Conservation (phyloP, 768 basidiomycete genomes). For the Termitomyces sp. region DNA sequence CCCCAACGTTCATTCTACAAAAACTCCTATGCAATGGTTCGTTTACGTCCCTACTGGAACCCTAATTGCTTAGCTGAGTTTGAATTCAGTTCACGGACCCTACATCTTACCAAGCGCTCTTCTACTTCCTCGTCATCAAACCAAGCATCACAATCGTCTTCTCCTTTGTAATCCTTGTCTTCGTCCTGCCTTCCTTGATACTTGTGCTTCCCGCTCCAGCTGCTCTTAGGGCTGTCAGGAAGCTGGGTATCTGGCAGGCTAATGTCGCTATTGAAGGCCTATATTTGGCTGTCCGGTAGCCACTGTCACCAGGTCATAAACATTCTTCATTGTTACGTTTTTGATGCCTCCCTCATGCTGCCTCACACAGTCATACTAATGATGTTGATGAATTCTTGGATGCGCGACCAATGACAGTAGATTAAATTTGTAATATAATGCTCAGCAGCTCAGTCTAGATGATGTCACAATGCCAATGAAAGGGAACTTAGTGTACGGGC, state of each 20-base stretch:
- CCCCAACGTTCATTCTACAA: slow-evolving; percentile 73
- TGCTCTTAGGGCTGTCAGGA: slow-evolving; percentile 56
- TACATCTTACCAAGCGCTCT: slow-evolving; percentile 78
- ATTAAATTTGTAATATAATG: neutral
- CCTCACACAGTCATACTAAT: neutral
- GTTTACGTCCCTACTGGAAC: slow-evolving; percentile 14
- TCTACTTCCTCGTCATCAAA: slow-evolving; percentile 87
- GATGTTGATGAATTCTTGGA: neutral
- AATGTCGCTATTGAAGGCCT: slow-evolving; percentile 75
- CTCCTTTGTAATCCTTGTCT: slow-evolving; percentile 43
- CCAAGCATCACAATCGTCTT: slow-evolving; percentile 71
- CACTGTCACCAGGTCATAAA: neutral
- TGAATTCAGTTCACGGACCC: slow-evolving; percentile 67
- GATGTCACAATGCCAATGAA: too few species aligned
- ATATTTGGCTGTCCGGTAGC: slow-evolving; percentile 36
- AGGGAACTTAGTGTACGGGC: too few species aligned
- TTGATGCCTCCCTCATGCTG: neutral
- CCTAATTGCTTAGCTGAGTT: neutral
- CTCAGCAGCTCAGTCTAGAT: neutral
- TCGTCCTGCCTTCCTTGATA: slow-evolving; percentile 52
- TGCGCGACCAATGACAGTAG: neutral
- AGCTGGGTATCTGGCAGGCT: slow-evolving; percentile 78
- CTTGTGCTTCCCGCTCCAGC: slow-evolving; percentile 66
- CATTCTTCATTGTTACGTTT: neutral
- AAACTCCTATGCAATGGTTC: slow-evolving; percentile 76